Base-by-base conservation (phyloP, 2,329 filamentous ascomycete genomes). In the Metarhizium guizhouense region DNA sequence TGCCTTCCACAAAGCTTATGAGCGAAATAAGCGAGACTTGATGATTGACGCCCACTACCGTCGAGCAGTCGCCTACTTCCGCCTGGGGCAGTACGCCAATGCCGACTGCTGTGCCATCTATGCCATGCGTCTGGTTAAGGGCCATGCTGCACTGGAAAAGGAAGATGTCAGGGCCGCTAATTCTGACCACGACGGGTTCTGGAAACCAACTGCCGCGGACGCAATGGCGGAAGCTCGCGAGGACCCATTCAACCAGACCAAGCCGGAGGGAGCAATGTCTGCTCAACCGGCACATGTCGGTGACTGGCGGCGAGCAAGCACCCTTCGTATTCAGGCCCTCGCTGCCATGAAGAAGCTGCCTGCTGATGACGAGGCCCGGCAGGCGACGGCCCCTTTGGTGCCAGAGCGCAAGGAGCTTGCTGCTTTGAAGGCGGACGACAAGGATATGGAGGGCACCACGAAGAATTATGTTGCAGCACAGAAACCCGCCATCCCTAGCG, bases 41-140 rank as follows among this genome's bases (percentile, higher is more conserved):
- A 90, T 96, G 68, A 78, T 85, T 49, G 82, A 90, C n/a, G 86
- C 89, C 2, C 90, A 96, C 65, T 83, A 94, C 64, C 84, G 92
- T 62, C 83, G 93, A 42, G 88, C 83, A 5, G 82, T 95, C 13
- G 81, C 87, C 11, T 77, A 93, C 30, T 88, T 84, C 69, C 82
- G 85, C 51, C 74, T 91, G 45, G 82, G 81, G 38, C 79, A 82
- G 54, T 90, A 84, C 63, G 90, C 86, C 3, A 87, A 96, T 70
- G 86, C 91, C 0, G 80, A 85, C 57, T 81, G 84, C 61, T 82
- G 92, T 60, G 83, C 92, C 20, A 74, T 76, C 18, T 85, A 83
- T 76, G 72, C 77, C 36, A 74, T 76, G 68, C 62, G 69, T 4
- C 50, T 76, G 6, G 69, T 66, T 32, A 67, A 72, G 57, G 67